Percentiles rank a stretch among this genome's conserved stretches.
These are phyloP conservation scores for Tylopilus sp. DNA, from an alignment of 768 basidiomycete genomes.

Conservation along the genomic window DNA sequence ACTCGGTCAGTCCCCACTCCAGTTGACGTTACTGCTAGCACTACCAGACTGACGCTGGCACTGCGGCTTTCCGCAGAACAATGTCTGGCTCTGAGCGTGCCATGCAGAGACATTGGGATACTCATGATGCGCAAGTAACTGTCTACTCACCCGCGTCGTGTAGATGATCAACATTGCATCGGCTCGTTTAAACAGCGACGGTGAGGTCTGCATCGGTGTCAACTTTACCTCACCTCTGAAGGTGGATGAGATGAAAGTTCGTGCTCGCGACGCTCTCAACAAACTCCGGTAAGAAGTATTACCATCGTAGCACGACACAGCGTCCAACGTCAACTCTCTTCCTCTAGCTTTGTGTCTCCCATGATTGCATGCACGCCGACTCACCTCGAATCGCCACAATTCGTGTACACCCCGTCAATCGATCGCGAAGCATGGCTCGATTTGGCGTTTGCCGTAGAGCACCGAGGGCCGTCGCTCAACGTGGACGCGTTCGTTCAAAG, in stretches of 20 bases:
- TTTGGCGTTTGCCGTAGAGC: constrained; percentile 15
- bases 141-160: background rate
- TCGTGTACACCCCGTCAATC: constrained; percentile 21
- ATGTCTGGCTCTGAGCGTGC: constrained; percentile 17
- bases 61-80: background rate
- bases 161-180: background rate
- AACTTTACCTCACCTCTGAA: constrained; percentile 11
- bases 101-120: constrained; percentile 11
- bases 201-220: constrained; percentile 17
- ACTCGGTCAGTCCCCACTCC: constrained; percentile 7
- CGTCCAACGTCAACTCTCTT: too few relatives aligned
- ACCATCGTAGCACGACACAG: too few relatives aligned
- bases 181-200: constrained; percentile 7
- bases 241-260: constrained; percentile 4
- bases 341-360: constrained; percentile 16
- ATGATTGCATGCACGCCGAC: constrained; percentile 17
- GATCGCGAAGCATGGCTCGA: constrained; percentile 24
- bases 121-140: constrained; percentile 12
- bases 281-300: constrained; percentile 16
- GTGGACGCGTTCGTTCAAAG: constrained; percentile 13
- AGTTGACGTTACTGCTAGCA: background rate
- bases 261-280: constrained; percentile 12
- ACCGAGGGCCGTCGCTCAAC: constrained; percentile 15
- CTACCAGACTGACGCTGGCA: background rate
- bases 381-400: constrained; percentile 11